Evolutionary conservation across 192 early-diverging fungal genomes (phyloP).

Genomic region (Podila horticola): DNA sequence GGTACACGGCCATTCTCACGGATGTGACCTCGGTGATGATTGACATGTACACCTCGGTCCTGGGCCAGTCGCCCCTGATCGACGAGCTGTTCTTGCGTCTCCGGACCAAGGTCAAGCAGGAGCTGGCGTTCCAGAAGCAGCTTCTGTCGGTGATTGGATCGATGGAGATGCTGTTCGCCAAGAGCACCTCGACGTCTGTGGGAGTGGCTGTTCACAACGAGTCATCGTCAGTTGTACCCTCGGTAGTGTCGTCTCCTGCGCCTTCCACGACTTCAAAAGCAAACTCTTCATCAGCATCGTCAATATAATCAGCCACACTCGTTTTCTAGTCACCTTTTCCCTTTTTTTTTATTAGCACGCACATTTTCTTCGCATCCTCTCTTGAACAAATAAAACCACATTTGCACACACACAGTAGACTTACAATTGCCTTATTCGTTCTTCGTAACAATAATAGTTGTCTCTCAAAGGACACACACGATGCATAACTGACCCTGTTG

Average conservation of each 20-base stretch:
- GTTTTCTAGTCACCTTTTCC: background rate
- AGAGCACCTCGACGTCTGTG: conserved; percentile 47
- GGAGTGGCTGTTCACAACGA: conserved; percentile 43
- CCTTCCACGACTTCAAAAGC: conserved; percentile 9
- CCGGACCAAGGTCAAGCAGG: conserved; percentile 75
- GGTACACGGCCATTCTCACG: conserved; percentile 80
- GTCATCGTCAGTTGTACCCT: background rate
- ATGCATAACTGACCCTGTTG: too few species aligned
- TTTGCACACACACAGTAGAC: too few species aligned
- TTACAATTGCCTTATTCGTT: too few species aligned
- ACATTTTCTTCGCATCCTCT: too few species aligned
- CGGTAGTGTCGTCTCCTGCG: background rate
- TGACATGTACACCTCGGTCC: conserved; percentile 86
- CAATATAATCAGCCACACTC: background rate
- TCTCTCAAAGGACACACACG: too few species aligned
- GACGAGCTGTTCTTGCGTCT: conserved; percentile 80
- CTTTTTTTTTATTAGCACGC: background rate
- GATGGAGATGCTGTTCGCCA: conserved; percentile 86
- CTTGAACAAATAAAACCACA: too few species aligned
- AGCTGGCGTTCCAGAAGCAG: conserved; percentile 84
- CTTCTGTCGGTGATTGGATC: conserved; percentile 82
- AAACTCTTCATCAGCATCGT: background rate
- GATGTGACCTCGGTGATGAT: conserved; percentile 81
- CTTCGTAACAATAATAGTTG: too few species aligned
- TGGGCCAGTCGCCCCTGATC: conserved; percentile 83